These are phyloP conservation scores for Nelumbo lutea DNA, from an alignment of 164 flowering plant species.

Conservation along the genomic window DNA sequence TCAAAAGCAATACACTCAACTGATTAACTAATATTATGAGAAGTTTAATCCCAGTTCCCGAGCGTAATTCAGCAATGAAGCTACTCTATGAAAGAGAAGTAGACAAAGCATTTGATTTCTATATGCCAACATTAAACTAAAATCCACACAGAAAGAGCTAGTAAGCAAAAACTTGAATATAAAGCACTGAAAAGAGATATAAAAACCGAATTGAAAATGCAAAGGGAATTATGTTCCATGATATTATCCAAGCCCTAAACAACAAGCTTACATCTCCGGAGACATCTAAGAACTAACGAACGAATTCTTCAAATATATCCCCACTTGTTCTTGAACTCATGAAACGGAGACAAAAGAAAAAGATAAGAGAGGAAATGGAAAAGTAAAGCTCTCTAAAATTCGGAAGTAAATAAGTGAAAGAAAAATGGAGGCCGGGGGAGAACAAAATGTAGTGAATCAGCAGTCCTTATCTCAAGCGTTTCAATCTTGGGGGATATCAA, in stretches of 20 bases:
- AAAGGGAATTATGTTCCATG: not conserved
- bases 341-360: not conserved
- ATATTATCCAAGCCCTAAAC: not conserved
- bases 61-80: no score
- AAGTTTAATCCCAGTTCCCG: no score
- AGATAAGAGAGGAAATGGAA: no score
- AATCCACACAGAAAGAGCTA: not conserved
- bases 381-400: no score
- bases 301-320: no score
- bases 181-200: not conserved
- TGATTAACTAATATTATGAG: no score
- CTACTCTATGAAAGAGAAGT: no score
- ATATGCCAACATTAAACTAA: no score
- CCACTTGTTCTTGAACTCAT: not conserved
- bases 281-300: no score
- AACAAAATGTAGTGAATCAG: not conserved
- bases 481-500: constrained; percentile 19
- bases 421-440: not conserved
- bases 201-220: not conserved
- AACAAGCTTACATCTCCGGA: not conserved
- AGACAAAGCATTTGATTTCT: no score
- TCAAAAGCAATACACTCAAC: no score
- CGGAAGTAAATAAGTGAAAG: no score
- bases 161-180: not conserved
- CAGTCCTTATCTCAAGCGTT: not conserved